Conservation (phyloP, 2,329 filamentous ascomycete species). For the Colletotrichum sojae region DNA sequence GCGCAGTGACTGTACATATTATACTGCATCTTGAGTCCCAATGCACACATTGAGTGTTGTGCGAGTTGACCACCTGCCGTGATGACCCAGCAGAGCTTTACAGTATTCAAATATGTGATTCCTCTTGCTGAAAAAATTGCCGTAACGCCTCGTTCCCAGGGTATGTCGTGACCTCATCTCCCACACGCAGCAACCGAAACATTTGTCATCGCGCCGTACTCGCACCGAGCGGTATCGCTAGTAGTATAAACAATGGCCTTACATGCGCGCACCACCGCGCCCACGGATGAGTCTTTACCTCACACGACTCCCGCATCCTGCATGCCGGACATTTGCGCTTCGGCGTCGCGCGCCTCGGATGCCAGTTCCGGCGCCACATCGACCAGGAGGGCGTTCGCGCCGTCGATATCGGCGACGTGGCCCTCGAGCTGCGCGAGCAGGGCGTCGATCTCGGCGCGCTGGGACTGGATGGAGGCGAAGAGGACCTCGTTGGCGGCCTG, state of each 20-base stretch:
- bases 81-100: neutral
- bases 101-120: neutral
- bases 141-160: constrained; percentile 12
- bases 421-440: constrained; percentile 66
- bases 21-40: neutral
- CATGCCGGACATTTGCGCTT: constrained; percentile 55
- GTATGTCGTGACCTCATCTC: constrained; percentile 14
- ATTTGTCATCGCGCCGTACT: neutral
- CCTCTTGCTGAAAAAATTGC: neutral
- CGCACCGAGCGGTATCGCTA: neutral
- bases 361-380: constrained; percentile 64
- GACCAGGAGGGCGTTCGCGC: constrained; percentile 64
- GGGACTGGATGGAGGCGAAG: constrained; percentile 64
- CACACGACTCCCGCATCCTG: neutral
- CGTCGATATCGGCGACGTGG: constrained; percentile 67
- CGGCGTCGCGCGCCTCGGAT: constrained; percentile 62
- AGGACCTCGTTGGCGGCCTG: constrained; percentile 70
- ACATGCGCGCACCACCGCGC: neutral
- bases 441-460: constrained; percentile 68
- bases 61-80: neutral
- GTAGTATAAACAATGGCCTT: neutral
- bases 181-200: neutral
- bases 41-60: constrained; percentile 7
- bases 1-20: constrained; percentile 11
- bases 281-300: neutral